Evolutionary conservation across 2,329 filamentous ascomycete genomes (phyloP).

Genomic region (Alternaria gansuensis): DNA sequence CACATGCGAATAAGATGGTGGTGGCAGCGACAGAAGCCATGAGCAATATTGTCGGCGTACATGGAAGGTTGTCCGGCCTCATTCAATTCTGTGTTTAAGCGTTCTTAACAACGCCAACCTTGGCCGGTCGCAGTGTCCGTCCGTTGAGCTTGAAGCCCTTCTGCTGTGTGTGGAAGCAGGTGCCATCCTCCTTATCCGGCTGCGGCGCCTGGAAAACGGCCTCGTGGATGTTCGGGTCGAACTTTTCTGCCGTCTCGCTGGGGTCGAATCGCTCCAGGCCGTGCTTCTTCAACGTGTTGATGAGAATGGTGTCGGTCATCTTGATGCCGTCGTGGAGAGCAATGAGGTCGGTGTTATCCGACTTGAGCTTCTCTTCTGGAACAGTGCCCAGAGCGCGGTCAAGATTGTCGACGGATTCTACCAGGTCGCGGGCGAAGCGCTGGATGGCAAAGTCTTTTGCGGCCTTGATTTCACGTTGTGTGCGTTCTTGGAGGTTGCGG

Average conservation of each 20-base stretch:
- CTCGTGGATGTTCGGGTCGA: slow-evolving; percentile 96
- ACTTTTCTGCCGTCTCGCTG: slow-evolving; percentile 74
- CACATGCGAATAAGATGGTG: slow-evolving; percentile 24
- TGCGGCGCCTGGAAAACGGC: slow-evolving; percentile 93
- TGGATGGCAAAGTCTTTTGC: slow-evolving; percentile 95
- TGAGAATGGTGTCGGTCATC: slow-evolving; percentile 92
- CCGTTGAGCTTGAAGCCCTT: slow-evolving; percentile 97
- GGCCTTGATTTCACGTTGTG: slow-evolving; percentile 84
- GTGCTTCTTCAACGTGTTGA: slow-evolving; percentile 90
- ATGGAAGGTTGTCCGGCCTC: not conserved
- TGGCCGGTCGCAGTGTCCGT: slow-evolving; percentile 85
- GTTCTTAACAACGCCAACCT: slow-evolving; percentile 97
- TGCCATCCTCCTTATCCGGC: slow-evolving; percentile 86
- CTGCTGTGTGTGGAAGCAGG: slow-evolving; percentile 90
- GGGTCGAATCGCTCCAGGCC: slow-evolving; percentile 91
- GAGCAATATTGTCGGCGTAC: not conserved
- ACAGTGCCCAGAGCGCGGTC: slow-evolving; percentile 89
- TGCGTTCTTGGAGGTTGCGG: slow-evolving; percentile 96
- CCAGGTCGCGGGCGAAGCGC: slow-evolving; percentile 89
- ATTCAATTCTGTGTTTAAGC: slow-evolving; percentile 44
- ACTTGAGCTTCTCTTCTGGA: slow-evolving; percentile 73
- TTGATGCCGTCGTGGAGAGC: slow-evolving; percentile 88
- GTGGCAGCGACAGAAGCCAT: not conserved
- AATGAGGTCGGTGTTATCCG: slow-evolving; percentile 74
- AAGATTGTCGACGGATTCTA: slow-evolving; percentile 96